phyloP scores from a whole-genome alignment of 2,329 filamentous ascomycete species.

The Myriosclerotinia curreyana region DNA sequence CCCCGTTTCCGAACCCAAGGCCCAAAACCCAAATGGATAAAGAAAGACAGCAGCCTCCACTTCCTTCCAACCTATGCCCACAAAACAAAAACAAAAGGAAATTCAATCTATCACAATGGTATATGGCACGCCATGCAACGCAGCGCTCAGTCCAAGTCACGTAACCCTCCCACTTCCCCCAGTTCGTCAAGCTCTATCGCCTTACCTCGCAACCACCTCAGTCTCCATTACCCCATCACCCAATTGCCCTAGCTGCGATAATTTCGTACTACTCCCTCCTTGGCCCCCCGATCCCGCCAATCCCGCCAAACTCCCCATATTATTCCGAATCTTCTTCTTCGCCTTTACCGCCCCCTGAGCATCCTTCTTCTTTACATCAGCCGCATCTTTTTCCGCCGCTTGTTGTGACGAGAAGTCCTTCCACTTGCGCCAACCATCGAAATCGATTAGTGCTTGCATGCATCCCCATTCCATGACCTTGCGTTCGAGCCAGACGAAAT shows the following conservation, averaged over 20 bases:
- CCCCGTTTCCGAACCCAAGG: background rate
- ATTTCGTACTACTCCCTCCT: conserved; percentile 12
- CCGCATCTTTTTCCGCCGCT: conserved; percentile 32
- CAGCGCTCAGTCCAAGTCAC: background rate
- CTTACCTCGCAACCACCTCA: background rate
- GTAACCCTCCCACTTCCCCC: background rate
- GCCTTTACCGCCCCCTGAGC: conserved; percentile 23
- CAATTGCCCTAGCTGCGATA: background rate
- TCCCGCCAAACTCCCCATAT: conserved; percentile 24
- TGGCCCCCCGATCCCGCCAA: background rate
- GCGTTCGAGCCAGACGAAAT: conserved; percentile 93
- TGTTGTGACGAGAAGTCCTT: conserved; percentile 63
- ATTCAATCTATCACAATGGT: background rate
- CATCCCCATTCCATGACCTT: conserved; percentile 99
- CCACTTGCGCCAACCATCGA: conserved; percentile 97
- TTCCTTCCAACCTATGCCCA: background rate
- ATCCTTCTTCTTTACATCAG: conserved; percentile 27
- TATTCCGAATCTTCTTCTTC: conserved; percentile 31
- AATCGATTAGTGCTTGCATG: conserved; percentile 99
- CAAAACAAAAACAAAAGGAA: background rate
- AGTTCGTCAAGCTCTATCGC: background rate
- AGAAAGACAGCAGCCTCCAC: background rate
- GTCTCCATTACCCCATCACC: background rate
- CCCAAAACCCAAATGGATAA: background rate
- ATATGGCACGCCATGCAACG: background rate